Evolutionary conservation across 1,139 yeast genomes (phyloP).

Genomic region (Suhomyces ambrosiae): DNA sequence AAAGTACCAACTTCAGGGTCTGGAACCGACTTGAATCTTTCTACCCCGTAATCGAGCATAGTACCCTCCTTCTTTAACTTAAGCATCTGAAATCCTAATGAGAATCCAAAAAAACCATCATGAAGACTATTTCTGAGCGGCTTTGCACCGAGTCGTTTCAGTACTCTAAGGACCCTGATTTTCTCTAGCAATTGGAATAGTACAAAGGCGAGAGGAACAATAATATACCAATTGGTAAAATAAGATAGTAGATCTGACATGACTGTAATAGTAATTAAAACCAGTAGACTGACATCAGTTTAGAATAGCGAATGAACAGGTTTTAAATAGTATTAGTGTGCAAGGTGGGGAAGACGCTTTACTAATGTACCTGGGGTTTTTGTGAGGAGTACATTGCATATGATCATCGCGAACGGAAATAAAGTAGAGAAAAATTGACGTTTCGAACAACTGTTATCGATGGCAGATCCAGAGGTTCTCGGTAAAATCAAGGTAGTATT

Average conservation of each 20-base stretch:
- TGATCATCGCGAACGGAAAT: too few relatives aligned
- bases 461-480: too few relatives aligned
- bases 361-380: too few relatives aligned
- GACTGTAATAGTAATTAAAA: too few relatives aligned
- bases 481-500: too few relatives aligned
- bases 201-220: conserved; percentile 5
- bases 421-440: too few relatives aligned
- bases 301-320: too few relatives aligned
- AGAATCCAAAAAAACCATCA: conserved; percentile 20
- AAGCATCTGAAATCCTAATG: conserved; percentile 9
- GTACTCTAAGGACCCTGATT: conserved; percentile 3
- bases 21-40: conserved; percentile 8
- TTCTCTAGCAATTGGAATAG: conserved; percentile 1
- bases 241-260: conserved; percentile 5
- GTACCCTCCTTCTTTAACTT: conserved; percentile 15
- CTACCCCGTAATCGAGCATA: conserved; percentile 14
- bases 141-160: conserved; percentile 14
- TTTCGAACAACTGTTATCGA: too few relatives aligned
- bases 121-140: conserved; percentile 7
- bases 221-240: conserved; percentile 12
- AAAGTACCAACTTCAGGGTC: conserved; percentile 17
- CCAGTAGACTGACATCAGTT: too few relatives aligned
- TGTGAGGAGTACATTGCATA: too few relatives aligned
- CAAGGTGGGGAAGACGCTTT: too few relatives aligned
- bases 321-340: too few relatives aligned